Conservation (phyloP, 495 filamentous ascomycete species). For the Aspergillus kassunensis region DNA sequence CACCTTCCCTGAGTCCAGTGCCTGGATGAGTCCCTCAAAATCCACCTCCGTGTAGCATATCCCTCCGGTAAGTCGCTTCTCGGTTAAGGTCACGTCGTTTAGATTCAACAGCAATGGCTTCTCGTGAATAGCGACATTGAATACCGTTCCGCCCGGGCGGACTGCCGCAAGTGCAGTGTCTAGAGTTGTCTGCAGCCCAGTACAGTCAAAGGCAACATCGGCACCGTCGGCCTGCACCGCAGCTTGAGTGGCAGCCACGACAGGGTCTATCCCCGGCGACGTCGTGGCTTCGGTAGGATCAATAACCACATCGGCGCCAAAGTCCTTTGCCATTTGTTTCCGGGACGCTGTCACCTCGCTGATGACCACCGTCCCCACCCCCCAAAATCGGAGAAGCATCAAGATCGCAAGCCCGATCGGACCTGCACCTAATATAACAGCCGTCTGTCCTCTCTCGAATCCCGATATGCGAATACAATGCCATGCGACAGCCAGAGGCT, state of each 20-base stretch:
- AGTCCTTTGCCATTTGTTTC: neutral
- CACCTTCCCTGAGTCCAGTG: neutral
- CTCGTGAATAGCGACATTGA: conserved; percentile 8
- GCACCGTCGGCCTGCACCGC: neutral
- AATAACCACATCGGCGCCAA: neutral
- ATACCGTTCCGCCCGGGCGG: neutral
- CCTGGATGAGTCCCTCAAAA: neutral
- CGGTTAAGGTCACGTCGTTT: neutral
- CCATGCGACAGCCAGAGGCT: conserved; percentile 60
- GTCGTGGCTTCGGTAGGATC: neutral
- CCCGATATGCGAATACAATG: conserved; percentile 50
- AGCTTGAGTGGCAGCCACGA: no score
- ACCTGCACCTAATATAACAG: conserved; percentile 49
- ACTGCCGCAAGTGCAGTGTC: neutral
- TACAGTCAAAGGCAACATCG: conserved; percentile 3
- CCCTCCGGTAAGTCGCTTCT: neutral
- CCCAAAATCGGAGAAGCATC: conserved; percentile 47
- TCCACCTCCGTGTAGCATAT: conserved; percentile 1
- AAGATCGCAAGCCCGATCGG: conserved; percentile 59
- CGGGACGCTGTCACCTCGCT: neutral
- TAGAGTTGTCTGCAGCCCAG: neutral
- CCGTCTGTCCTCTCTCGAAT: conserved; percentile 40
- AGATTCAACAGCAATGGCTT: neutral
- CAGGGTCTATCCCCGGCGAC: neutral
- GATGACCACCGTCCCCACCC: conserved; percentile 50